A percentile compares a stretch with the other conserved stretches of the same genome.
These are phyloP conservation scores for Somion occarium DNA, from an alignment of 1,284 basidiomycete genomes.

Conservation along the genomic window DNA sequence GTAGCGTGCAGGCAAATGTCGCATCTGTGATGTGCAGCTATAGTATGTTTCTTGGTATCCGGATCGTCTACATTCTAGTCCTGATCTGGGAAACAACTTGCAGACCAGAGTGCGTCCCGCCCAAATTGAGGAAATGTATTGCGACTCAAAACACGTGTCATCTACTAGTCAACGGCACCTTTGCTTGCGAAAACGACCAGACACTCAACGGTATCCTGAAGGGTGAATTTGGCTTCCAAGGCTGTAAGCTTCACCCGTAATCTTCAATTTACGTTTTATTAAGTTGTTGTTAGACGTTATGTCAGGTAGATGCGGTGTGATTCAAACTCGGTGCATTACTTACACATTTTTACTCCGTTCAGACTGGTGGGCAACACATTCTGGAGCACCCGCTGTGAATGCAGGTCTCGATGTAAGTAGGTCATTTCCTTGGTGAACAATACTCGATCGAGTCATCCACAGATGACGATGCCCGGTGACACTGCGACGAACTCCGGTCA, in stretches of 20 bases:
- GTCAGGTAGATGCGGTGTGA: constrained; percentile 21
- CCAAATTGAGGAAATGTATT: background rate
- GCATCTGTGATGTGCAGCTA: constrained; percentile 72
- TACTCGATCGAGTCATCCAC: background rate
- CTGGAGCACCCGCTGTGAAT: constrained; percentile 18
- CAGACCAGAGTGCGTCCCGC: constrained; percentile 38
- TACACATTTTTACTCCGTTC: too few relatives aligned
- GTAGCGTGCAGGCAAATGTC: constrained; percentile 60
- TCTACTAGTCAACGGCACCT: constrained; percentile 55
- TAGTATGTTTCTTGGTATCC: constrained; percentile 31
- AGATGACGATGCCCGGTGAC: constrained; percentile 65
- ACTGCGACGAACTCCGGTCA: constrained; percentile 31
- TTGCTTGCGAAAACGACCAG: constrained; percentile 65
- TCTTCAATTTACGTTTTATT: too few relatives aligned
- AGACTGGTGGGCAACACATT: constrained; percentile 43
- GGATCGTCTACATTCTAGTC: background rate
- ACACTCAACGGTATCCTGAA: constrained; percentile 70
- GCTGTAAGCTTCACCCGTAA: too few relatives aligned
- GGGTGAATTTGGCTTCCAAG: constrained; percentile 69
- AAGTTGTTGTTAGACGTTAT: constrained; percentile 24
- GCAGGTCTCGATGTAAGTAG: constrained; percentile 12
- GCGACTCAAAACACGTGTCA: background rate
- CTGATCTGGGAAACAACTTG: background rate
- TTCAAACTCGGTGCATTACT: background rate
- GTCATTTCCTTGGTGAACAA: background rate